Base-by-base conservation (phyloP, 306 rosid species). In the Comarum palustre region DNA sequence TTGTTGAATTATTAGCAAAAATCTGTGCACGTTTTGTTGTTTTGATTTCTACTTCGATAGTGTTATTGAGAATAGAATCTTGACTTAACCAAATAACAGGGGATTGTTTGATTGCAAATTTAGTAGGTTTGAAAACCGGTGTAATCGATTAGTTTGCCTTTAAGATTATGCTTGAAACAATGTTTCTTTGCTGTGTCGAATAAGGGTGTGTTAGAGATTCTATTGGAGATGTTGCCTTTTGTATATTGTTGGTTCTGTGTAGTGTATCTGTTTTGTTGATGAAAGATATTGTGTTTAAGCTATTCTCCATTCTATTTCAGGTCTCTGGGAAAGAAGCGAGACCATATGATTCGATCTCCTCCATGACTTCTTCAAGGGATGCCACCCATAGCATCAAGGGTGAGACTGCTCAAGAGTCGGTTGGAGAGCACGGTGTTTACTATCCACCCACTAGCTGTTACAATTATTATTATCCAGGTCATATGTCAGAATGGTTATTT, bases 361-460 rank as follows among this genome's bases (percentile, higher is more conserved):
- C 63, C 5, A 25, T 27, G 43, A 55, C 84, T 79, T 52, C 85
- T 51, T 52, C 76, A 39, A 68, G 42, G 73, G 77, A 82, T 79
- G 77, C 74, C 61, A 50, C 73, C 64, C 68, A 84, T 68, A 67
- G 72, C 72, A 61, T 76, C 63, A 75, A 86, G 81, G 89, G 85
- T 87, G 92, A 82, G 96, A 72, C 67, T 64, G 84, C 77, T 77
- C 84, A 81, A 73, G 82, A 62, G 61, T 66, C 83, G 46, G 82
- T 64, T 72, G 83, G 83, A 83, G 84, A 79, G 72, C 83, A 77
- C 66, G 83, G 85, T 77, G 73, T 71, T 79, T 50, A 73, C 84
- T 42, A 65, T 70, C 79, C 67, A 64, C 87, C 81, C 75, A 79
- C 83, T 68, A 75, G 82, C 65, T 58, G 80, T 77, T 73, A 81